Conservation (phyloP, 495 filamentous ascomycete species). For the Glutinoglossum americanum region DNA sequence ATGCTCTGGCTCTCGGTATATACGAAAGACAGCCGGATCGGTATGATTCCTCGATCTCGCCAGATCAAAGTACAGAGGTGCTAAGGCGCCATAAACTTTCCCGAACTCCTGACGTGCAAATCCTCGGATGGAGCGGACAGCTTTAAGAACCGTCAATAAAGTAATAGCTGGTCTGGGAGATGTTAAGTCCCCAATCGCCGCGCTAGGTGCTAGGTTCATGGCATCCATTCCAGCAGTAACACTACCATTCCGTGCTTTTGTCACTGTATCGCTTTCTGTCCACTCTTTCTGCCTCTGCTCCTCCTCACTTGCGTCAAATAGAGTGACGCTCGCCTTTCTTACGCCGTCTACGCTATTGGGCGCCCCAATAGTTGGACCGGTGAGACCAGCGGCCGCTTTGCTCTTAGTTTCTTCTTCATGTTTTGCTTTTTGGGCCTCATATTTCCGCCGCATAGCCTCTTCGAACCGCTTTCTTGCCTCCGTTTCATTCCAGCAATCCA, state of each 20-base stretch:
- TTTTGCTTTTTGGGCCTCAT: constrained; percentile 33
- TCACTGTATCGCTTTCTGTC: not conserved
- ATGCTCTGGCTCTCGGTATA: constrained; percentile 66
- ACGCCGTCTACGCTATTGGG: constrained; percentile 4
- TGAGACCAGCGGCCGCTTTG: constrained; percentile 17
- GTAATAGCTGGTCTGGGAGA: not conserved
- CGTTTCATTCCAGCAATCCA: constrained; percentile 81
- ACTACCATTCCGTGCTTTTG: not conserved
- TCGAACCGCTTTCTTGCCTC: constrained; percentile 69
- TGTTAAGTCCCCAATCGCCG: not conserved
- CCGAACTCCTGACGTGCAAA: constrained; percentile 78
- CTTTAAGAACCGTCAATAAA: constrained; percentile 29
- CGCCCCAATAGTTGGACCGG: constrained; percentile 8
- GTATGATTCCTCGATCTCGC: constrained; percentile 46
- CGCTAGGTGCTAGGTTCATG: not conserved
- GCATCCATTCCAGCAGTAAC: constrained; percentile 31
- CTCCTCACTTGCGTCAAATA: constrained; percentile 36
- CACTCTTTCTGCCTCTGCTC: constrained; percentile 21
- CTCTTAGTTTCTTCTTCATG: constrained; percentile 25
- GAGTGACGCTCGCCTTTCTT: constrained; percentile 23
- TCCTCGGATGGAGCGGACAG: constrained; percentile 59
- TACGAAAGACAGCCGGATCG: constrained; percentile 65
- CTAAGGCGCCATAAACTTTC: constrained; percentile 69
- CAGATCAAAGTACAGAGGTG: constrained; percentile 75
- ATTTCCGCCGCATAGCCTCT: constrained; percentile 42